A percentile compares a stretch with the other conserved stretches of the same genome.
Evolutionary conservation across 768 basidiomycete species (phyloP).

Genomic region (Phylloporus rhodoxanthus): DNA sequence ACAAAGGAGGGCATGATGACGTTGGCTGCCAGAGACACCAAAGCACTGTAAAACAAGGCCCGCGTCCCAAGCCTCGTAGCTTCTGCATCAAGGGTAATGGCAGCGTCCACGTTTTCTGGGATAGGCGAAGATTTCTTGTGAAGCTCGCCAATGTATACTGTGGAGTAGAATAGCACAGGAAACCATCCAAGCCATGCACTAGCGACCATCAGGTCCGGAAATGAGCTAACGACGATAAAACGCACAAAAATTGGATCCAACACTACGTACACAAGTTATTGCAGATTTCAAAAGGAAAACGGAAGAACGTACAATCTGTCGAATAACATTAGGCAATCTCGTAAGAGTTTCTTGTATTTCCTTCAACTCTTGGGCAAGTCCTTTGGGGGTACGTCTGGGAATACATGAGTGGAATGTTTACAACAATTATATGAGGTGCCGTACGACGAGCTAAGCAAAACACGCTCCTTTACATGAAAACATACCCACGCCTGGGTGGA

Average conservation of each 20-base stretch:
- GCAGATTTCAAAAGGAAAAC: conserved; percentile 1
- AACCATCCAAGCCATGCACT: conserved; percentile 92
- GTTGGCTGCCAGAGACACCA: conserved; percentile 63
- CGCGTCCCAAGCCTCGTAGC: conserved; percentile 80
- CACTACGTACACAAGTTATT: conserved; percentile 41
- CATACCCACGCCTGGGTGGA: conserved; percentile 60
- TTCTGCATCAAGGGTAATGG: conserved; percentile 47
- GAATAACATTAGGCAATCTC: conserved; percentile 67
- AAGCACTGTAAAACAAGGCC: conserved; percentile 72
- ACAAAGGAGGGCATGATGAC: conserved; percentile 67
- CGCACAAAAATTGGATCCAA: conserved; percentile 76
- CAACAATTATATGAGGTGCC: background rate
- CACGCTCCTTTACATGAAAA: conserved; percentile 61
- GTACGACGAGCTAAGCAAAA: conserved; percentile 46
- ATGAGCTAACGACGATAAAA: background rate
- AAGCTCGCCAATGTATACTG: conserved; percentile 82
- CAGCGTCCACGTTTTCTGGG: conserved; percentile 27
- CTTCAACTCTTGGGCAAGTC: conserved; percentile 41
- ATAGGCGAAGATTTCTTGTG: conserved; percentile 50
- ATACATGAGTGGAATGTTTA: conserved; percentile 2
- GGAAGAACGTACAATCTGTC: conserved; percentile 61
- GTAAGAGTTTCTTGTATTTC: conserved; percentile 69
- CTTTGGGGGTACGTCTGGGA: conserved; percentile 21
- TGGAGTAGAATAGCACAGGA: conserved; percentile 83
- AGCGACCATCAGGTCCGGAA: conserved; percentile 2